Evolutionary conservation across 2,329 filamentous ascomycete genomes (phyloP).

Genomic region (Cladosporium sp.): DNA sequence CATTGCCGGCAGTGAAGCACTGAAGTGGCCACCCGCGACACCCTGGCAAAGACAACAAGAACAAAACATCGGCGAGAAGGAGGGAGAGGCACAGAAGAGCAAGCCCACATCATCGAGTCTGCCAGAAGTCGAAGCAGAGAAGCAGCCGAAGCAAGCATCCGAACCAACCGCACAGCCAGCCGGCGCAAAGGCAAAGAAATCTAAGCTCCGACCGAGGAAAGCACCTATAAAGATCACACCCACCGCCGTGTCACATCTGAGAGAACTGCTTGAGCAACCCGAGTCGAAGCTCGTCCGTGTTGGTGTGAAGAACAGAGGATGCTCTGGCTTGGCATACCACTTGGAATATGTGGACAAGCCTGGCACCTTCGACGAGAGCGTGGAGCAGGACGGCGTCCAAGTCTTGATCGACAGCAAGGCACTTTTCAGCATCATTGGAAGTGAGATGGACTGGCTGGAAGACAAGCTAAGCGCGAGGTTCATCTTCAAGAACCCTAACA

Average conservation of each 20-base stretch:
- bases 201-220: constrained; percentile 74
- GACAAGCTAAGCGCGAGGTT: constrained; percentile 91
- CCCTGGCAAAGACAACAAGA: constrained; percentile 35
- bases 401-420: constrained; percentile 97
- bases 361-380: constrained; percentile 79
- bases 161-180: constrained; percentile 36
- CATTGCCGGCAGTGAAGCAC: constrained; percentile 50
- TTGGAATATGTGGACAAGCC: constrained; percentile 93
- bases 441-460: constrained; percentile 98
- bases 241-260: constrained; percentile 72
- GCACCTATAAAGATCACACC: constrained; percentile 85
- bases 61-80: constrained; percentile 39
- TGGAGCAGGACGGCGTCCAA: constrained; percentile 93
- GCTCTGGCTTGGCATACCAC: constrained; percentile 88
- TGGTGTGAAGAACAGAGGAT: constrained; percentile 88
- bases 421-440: constrained; percentile 94
- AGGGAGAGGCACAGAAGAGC: constrained; percentile 63
- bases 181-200: constrained; percentile 52
- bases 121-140: constrained; percentile 28
- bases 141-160: constrained; percentile 18
- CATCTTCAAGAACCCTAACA: constrained; percentile 95
- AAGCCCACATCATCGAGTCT: constrained; percentile 34
- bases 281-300: constrained; percentile 91
- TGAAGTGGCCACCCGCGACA: constrained; percentile 45
- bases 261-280: constrained; percentile 71